Evolutionary conservation across 2,329 filamentous ascomycete genomes (phyloP).

Genomic region (Exophiala aquamarina): DNA sequence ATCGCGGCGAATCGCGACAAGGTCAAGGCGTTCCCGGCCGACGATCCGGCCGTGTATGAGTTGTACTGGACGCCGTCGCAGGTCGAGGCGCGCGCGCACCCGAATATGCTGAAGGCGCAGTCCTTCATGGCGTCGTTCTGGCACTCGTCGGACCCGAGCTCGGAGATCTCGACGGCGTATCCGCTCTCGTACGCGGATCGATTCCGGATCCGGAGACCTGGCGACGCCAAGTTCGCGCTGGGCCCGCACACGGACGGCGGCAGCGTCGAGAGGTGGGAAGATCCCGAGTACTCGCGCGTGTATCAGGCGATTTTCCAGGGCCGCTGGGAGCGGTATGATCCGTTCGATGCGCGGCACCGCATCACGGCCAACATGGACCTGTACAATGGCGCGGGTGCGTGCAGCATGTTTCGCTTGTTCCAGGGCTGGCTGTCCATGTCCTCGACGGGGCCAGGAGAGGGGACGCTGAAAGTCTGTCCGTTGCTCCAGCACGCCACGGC

Average conservation of each 20-base stretch:
- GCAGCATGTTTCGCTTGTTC: slow-evolving; percentile 82
- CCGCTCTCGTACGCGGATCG: slow-evolving; percentile 70
- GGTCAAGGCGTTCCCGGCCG: slow-evolving; percentile 62
- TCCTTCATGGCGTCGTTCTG: slow-evolving; percentile 64
- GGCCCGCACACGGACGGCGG: slow-evolving; percentile 75
- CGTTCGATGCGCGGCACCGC: slow-evolving; percentile 74
- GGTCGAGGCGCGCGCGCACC: slow-evolving; percentile 65
- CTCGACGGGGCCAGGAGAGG: slow-evolving; percentile 68
- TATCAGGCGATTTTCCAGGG: slow-evolving; percentile 75
- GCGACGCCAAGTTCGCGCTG: slow-evolving; percentile 68
- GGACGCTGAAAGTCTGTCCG: slow-evolving; percentile 80
- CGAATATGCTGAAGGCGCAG: slow-evolving; percentile 63
- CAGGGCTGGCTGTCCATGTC: slow-evolving; percentile 89
- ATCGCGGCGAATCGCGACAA: slow-evolving; percentile 57
- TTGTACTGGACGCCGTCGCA: slow-evolving; percentile 74
- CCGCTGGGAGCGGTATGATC: slow-evolving; percentile 76
- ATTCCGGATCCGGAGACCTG: slow-evolving; percentile 69
- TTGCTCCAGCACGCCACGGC: slow-evolving; percentile 72
- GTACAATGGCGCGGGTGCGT: slow-evolving; percentile 78
- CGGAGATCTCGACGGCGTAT: slow-evolving; percentile 51
- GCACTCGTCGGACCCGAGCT: slow-evolving; percentile 52
- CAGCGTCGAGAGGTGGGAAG: slow-evolving; percentile 74
- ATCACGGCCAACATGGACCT: slow-evolving; percentile 69
- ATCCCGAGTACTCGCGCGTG: slow-evolving; percentile 66
- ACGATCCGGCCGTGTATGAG: slow-evolving; percentile 71